Evolutionary conservation across 192 early-diverging fungal species (phyloP), one percentile per base, ranked within the genome.

Genomic region (Backusella australiensis): DNA sequence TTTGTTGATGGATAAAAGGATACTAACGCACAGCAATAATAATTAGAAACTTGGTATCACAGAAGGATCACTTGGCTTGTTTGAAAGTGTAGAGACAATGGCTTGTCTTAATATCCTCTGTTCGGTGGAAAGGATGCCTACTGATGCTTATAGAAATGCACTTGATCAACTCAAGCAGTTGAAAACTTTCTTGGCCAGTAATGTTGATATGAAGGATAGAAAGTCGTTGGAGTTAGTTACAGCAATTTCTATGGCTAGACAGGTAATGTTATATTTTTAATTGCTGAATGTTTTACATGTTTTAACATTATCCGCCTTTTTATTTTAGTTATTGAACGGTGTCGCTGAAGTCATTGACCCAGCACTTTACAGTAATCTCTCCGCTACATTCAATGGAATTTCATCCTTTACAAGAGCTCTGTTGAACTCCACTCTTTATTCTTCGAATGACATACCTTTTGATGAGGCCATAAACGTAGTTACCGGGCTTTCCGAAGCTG

Each of bases 41-140:
- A 53, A 78, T 8, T 80, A 82, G 35, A 77, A 81, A 67, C 67
- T 82, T 14, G 76, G 75, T 34, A 80, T 83, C 42, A 75, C 83
- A 46, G 72, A 83, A 19, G 84, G 84, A 14, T 82, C 86, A 12
- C 72, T 83, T 44, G 79, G 78, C 63, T 39, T 87, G 19, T 87
- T 85, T 76, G 78, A 87, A 70, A 85, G 82, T 19, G 84, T 85
- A 34, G 82, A 85, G 42, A 82, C 84, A n/a, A 53, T 84, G 41
- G 78, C 81, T 2, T 87, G 84, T 67, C 80, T 87, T 12, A 87
- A 87, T 71, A 84, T 85, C 21, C 46, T 85, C 79, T 35, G 59
- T 14, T 81, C 53, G 59, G 34, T 81, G 29, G 76, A 83, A 23
- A 56, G 74, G 11, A 81, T 78, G 67, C 63, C 79, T 69, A 38